Conservation (phyloP, 176 grass and related monocot species). For the Ananas comosus region DNA sequence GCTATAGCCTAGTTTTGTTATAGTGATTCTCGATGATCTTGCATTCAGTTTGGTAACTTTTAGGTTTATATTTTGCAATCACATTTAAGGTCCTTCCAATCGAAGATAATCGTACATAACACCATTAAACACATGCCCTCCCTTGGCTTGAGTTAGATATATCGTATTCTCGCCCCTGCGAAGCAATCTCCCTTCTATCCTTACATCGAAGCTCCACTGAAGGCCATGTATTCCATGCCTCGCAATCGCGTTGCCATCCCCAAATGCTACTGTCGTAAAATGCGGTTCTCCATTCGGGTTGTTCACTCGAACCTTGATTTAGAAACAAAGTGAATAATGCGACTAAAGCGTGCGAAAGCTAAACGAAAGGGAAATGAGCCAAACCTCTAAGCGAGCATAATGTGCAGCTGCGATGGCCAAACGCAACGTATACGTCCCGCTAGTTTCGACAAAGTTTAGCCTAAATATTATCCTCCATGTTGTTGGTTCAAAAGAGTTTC, state of each 20-base stretch:
- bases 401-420: constrained; percentile 39
- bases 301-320: constrained; percentile 29
- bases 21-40: too few relatives aligned
- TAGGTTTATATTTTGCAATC: too few relatives aligned
- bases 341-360: background rate
- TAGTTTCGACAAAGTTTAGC: background rate
- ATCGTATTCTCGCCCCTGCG: constrained; percentile 38
- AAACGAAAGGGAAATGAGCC: background rate
- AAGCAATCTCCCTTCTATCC: constrained; percentile 23
- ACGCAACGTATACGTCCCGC: constrained; percentile 34
- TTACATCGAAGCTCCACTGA: constrained; percentile 39
- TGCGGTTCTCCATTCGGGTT: background rate
- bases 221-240: constrained; percentile 37
- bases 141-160: constrained; percentile 29
- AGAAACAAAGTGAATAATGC: background rate
- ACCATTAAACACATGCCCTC: constrained; percentile 11
- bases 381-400: constrained; percentile 32
- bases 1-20: too few relatives aligned
- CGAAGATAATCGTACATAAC: constrained; percentile 59
- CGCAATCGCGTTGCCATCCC: constrained; percentile 52
- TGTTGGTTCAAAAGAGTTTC: constrained; percentile 7
- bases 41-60: too few relatives aligned
- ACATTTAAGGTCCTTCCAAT: constrained; percentile 27
- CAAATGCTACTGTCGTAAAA: constrained; percentile 32
- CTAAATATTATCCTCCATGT: constrained; percentile 42